These are phyloP conservation scores for Vitis hybrid DNA, from an alignment of 177 flowering plant species.

Conservation along the genomic window DNA sequence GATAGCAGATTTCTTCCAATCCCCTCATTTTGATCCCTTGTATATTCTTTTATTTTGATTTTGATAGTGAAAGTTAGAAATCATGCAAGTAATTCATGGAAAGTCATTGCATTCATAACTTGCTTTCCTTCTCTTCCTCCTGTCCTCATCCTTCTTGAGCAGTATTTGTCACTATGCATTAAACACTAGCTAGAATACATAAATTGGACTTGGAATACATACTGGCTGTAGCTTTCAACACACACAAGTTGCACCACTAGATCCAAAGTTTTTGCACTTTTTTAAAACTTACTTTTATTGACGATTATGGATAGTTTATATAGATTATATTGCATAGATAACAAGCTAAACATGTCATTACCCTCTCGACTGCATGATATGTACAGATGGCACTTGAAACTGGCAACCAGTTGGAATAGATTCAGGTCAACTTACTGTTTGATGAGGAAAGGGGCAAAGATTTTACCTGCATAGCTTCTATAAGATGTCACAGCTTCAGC, in stretches of 20 bases:
- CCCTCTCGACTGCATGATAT: neutral
- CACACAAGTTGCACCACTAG: neutral
- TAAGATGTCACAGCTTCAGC: too few relatives aligned
- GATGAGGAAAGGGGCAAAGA: too few relatives aligned
- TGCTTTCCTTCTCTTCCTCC: neutral
- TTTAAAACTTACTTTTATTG: too few relatives aligned
- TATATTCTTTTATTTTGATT: neutral
- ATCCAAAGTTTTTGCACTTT: neutral
- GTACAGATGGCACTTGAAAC: too few relatives aligned
- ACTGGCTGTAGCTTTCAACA: neutral
- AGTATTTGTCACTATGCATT: conserved; percentile 4
- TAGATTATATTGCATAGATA: neutral
- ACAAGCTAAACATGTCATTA: neutral
- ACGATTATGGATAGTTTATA: neutral
- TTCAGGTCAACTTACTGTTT: too few relatives aligned
- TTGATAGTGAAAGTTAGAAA: neutral
- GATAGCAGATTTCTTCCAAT: neutral
- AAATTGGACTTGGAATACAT: neutral
- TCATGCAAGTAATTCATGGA: conserved; percentile 5
- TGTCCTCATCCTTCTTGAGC: conserved; percentile 5
- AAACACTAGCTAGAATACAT: neutral
- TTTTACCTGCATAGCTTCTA: too few relatives aligned
- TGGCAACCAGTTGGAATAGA: too few relatives aligned
- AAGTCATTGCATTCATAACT: conserved; percentile 8
- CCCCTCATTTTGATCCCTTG: neutral